Base-by-base conservation (phyloP, 2,329 filamentous ascomycete species). In the Westerdykella aurantiaca region DNA sequence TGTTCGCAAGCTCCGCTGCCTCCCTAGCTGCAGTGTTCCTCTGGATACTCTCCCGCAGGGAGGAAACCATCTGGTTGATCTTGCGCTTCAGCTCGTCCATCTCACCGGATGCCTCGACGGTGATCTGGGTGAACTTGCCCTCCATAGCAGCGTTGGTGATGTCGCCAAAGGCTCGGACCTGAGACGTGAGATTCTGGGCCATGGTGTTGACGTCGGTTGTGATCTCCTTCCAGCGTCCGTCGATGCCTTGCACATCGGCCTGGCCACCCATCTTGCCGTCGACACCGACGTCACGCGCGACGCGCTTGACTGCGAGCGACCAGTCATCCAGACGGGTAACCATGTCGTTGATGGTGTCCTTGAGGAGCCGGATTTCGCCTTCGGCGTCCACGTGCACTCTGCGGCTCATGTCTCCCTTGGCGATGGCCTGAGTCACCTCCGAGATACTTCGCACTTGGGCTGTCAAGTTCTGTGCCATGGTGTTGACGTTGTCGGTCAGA, bases 11-110 rank as follows among this genome's bases (percentile, higher is more conserved):
- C 67, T 98, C 93, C 59, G 93, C 93, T 38, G 91, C 90, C 69
- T 97, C 91, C 69, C 93, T 86, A 45, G 93, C 93, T 53, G 90
- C 88, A 3, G 90, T 96, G 66, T 97, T 98, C 66, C 89, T 83
- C 67, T 97, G 90, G 55, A 98, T 96, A 76, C 87, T 94, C 70
- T 97, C 93, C 55, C 91, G 78, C 50, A 98, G 73, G 64, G 95
- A 95, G 64, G 87, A 93, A 42, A 97, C 90, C 93, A 98, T 98
- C 73, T 94, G 88, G 67, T 97, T 98, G 78, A 98, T 97, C 76
- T 97, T 97, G 60, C 90, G 83, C 72, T 98, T 98, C 57, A 98
- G 77, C 68, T 97, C 91, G 69, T 97, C 93, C 93, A 98, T 97
- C 69, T 98, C 93, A 51, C 93, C 93, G 11, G 91, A 96, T 16